These are phyloP conservation scores for Teunomyces panamensis DNA, from an alignment of 805 yeast species.

Conservation along the genomic window DNA sequence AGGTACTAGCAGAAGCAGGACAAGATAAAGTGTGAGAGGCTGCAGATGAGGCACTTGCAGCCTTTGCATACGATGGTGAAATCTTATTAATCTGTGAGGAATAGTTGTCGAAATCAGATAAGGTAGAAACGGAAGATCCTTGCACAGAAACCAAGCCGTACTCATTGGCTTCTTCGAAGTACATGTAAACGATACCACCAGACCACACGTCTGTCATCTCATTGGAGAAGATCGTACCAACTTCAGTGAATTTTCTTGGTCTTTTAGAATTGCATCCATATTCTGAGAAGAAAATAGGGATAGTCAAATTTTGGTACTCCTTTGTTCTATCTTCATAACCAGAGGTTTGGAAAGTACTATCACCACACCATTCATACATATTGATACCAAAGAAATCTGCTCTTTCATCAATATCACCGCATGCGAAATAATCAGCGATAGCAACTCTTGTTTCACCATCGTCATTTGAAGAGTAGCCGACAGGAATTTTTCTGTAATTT, in stretches of 20 bases:
- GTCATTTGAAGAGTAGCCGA: conserved; percentile 92
- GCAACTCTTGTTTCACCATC: conserved; percentile 75
- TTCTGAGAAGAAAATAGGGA: conserved; percentile 84
- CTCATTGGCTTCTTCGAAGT: conserved; percentile 77
- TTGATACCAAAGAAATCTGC: conserved; percentile 82
- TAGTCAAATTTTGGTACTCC: conserved; percentile 68
- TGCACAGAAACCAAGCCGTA: conserved; percentile 72
- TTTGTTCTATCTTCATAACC: conserved; percentile 72
- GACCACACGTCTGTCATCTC: conserved; percentile 90
- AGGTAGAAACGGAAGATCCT: conserved; percentile 14
- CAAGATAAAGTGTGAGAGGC: conserved; percentile 48
- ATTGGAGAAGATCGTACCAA: conserved; percentile 58
- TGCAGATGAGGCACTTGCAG: conserved; percentile 34
- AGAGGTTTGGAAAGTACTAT: conserved; percentile 52
- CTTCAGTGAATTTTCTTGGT: conserved; percentile 79
- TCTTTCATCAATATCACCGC: conserved; percentile 66
- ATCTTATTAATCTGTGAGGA: conserved; percentile 33
- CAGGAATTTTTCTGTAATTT: conserved; percentile 77
- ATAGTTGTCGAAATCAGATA: conserved; percentile 28
- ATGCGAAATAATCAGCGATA: conserved; percentile 80
- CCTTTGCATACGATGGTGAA: conserved; percentile 34
- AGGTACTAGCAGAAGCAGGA: conserved; percentile 53
- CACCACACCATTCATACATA: conserved; percentile 89
- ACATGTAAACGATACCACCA: conserved; percentile 93
- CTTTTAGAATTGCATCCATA: conserved; percentile 76